A percentile compares a stretch with the other conserved stretches of the same genome.
These are phyloP conservation scores for Pythium rishiriense DNA, from an alignment of 352 stramenopile genomes.

Conservation along the genomic window DNA sequence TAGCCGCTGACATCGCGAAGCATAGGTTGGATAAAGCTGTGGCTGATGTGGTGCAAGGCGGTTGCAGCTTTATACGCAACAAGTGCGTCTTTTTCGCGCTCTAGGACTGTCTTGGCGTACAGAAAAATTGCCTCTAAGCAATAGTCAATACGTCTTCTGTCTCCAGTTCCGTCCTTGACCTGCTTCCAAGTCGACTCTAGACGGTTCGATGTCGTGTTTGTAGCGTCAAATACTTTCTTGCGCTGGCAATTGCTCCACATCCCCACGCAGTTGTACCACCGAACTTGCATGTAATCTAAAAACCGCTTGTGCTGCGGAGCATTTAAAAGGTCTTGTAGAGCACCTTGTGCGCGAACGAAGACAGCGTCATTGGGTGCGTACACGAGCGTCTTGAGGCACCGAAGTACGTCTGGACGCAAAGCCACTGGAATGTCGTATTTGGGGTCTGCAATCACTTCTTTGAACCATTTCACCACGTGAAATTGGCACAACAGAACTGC, in stretches of 20 bases:
- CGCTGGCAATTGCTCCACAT: background rate
- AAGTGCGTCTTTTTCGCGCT: background rate
- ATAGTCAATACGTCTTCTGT: background rate
- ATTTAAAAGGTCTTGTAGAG: background rate
- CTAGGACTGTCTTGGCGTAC: background rate
- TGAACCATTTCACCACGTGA: slow-evolving; percentile 16
- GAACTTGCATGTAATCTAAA: background rate
- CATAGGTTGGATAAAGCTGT: background rate
- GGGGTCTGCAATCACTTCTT: background rate
- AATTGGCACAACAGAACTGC: slow-evolving; percentile 24
- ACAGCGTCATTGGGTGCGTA: background rate
- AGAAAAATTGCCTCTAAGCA: background rate
- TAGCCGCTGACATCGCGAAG: background rate
- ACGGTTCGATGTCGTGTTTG: background rate
- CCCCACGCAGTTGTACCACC: background rate
- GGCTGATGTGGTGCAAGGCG: background rate
- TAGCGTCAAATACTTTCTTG: background rate
- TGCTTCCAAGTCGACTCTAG: background rate
- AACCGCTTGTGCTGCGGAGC: background rate
- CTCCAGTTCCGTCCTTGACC: background rate
- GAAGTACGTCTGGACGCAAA: background rate
- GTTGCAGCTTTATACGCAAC: background rate
- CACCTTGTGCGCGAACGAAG: background rate
- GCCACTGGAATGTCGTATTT: background rate
- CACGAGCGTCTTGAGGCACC: background rate